These are phyloP conservation scores for Diplocarpon mali DNA, from an alignment of 2,329 filamentous ascomycete species.

Conservation along the genomic window DNA sequence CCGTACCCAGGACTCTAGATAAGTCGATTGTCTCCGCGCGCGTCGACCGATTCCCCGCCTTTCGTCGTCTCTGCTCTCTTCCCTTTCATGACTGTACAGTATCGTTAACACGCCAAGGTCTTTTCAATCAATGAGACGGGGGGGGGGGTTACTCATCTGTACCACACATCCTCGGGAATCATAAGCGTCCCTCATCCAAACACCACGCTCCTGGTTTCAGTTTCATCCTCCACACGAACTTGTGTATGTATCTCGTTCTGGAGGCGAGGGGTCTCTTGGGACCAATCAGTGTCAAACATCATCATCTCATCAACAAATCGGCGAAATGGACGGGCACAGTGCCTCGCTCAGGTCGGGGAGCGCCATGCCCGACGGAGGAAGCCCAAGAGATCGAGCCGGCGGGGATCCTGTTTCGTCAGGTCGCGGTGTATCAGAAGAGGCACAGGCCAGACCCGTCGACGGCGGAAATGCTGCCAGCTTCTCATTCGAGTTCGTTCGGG, in stretches of 20 bases:
- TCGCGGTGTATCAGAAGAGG: constrained; percentile 23
- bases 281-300: constrained; percentile 12
- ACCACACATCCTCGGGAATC: too few species aligned
- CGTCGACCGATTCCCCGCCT: constrained; percentile 1
- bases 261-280: background rate
- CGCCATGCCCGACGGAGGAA: constrained; percentile 12
- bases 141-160: too few species aligned
- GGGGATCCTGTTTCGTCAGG: constrained; percentile 19
- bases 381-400: constrained; percentile 20
- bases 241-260: background rate
- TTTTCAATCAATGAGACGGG: too few species aligned
- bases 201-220: constrained; percentile 4
- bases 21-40: constrained; percentile 16
- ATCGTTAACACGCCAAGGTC: constrained; percentile 10
- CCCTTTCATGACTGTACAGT: constrained; percentile 5
- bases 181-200: too few species aligned
- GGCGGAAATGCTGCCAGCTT: constrained; percentile 10
- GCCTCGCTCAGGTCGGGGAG: constrained; percentile 15
- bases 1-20: constrained; percentile 11
- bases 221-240: background rate
- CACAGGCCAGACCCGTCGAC: constrained; percentile 18
- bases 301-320: background rate
- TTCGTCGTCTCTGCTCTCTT: constrained; percentile 14
- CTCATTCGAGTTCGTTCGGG: constrained; percentile 13
- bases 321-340: constrained; percentile 16